A percentile compares a stretch with the other conserved stretches of the same genome.
These are phyloP conservation scores for Kodamaea alishanica DNA, from an alignment of 1,139 yeast species.

Conservation along the genomic window DNA sequence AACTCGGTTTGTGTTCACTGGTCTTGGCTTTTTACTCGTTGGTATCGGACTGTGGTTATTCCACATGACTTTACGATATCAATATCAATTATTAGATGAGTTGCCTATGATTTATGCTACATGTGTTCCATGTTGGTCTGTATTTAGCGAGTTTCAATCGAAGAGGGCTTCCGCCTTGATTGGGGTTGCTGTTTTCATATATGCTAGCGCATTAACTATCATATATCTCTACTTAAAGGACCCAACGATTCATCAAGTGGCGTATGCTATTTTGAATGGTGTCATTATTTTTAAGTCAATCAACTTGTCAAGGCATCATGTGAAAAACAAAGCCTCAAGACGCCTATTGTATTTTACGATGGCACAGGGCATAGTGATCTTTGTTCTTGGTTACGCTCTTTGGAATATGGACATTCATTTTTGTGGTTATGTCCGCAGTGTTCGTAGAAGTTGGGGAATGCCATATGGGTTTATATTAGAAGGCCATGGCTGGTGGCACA, in stretches of 20 bases:
- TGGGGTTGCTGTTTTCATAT: conserved; percentile 53
- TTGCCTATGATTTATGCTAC: conserved; percentile 98
- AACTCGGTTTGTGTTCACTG: conserved; percentile 62
- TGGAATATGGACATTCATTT: conserved; percentile 87
- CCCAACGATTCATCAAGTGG: conserved; percentile 85
- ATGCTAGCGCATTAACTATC: conserved; percentile 54
- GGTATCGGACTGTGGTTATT: conserved; percentile 94
- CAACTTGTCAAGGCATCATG: conserved; percentile 47
- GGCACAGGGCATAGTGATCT: conserved; percentile 58
- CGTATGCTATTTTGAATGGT: conserved; percentile 63
- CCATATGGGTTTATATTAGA: conserved; percentile 87
- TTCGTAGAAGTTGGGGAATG: conserved; percentile 69
- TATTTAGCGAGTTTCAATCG: conserved; percentile 62
- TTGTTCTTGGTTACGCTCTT: conserved; percentile 67
- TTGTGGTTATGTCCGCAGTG: conserved; percentile 59
- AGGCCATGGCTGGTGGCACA: conserved; percentile 99
- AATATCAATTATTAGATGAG: conserved; percentile 88
- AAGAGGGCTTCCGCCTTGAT: conserved; percentile 38
- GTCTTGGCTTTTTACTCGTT: conserved; percentile 78
- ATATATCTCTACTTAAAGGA: conserved; percentile 67
- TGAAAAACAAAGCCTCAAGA: conserved; percentile 45
- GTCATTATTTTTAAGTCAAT: conserved; percentile 58
- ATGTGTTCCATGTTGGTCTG: conserved; percentile 89
- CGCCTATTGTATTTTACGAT: conserved; percentile 51
- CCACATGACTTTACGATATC: conserved; percentile 90